These are phyloP conservation scores for Ogataea pignaliae DNA, from an alignment of 805 yeast genomes.

Conservation along the genomic window DNA sequence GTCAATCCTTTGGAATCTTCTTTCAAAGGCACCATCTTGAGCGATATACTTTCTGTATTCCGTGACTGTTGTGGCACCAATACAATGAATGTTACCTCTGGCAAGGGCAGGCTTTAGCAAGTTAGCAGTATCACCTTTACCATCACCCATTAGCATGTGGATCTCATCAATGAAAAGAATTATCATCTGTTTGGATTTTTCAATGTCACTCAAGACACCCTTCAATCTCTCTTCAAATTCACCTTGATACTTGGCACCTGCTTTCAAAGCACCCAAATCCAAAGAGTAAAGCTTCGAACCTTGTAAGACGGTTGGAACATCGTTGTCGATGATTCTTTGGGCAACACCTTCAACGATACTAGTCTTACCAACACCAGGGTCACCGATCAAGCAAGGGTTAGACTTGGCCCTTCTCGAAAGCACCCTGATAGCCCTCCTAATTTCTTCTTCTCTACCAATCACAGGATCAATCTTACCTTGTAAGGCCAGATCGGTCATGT, in stretches of 20 bases:
- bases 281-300: slow-evolving; percentile 79
- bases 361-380: slow-evolving; percentile 99
- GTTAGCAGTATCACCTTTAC: slow-evolving; percentile 96
- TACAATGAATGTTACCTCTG: slow-evolving; percentile 92
- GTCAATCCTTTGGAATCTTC: slow-evolving; percentile 96
- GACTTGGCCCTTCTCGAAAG: slow-evolving; percentile 96
- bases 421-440: slow-evolving; percentile 89
- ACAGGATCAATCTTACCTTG: slow-evolving; percentile 97
- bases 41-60: slow-evolving; percentile 91
- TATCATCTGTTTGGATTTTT: slow-evolving; percentile 79
- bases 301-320: slow-evolving; percentile 85
- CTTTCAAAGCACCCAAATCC: slow-evolving; percentile 94
- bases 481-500: slow-evolving; percentile 88
- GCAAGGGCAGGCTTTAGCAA: slow-evolving; percentile 96
- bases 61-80: slow-evolving; percentile 95
- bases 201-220: slow-evolving; percentile 93
- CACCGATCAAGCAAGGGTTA: slow-evolving; percentile 95
- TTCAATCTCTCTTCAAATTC: slow-evolving; percentile 97
- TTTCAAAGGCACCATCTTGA: slow-evolving; percentile 97
- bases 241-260: slow-evolving; percentile 98
- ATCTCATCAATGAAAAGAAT: slow-evolving; percentile 94
- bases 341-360: slow-evolving; percentile 98
- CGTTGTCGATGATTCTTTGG: slow-evolving; percentile 91
- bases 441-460: slow-evolving; percentile 98
- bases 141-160: slow-evolving; percentile 99